Base-by-base conservation (phyloP, 2,329 filamentous ascomycete genomes). In the Alternaria sp. region DNA sequence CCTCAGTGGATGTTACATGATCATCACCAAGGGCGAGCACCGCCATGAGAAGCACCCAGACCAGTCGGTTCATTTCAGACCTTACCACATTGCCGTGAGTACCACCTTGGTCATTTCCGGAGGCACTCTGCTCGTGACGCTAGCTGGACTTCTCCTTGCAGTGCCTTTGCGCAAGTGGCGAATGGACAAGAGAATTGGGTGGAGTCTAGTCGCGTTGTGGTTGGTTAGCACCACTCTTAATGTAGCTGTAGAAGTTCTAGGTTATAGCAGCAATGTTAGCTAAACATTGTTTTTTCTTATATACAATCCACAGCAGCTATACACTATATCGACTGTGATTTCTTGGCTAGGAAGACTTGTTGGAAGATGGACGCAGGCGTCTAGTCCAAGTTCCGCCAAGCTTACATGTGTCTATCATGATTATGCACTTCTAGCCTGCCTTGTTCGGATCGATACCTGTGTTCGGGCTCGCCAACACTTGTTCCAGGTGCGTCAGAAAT, bases 1-100 rank as follows among this genome's bases (percentile, higher is more conserved):
- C n/a, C 84, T 98, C 5, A 92, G 92, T 25, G 96, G 96, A 15
- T 87, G 93, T 43, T 96, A 94, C 77, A 96, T 97, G 87, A 94
- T 92, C 60, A 85, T 96, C 15, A 86, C 87, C 58, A 86, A 88
- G 30, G 91, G 91, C 18, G 87, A 91, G 70, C 85, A 88, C 66
- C 84, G 85, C 56, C 88, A 92, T 64, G 80, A 83, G 26, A 90
- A 90, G 69, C 89, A 95, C 72, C 92, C 92, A 0, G 83, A 88
- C 18, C 82, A 84, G 62, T 86, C 88, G 5, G 80, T 91, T 60
- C 82, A 85, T 59, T 94, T 94, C 77, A 88, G 89, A 70, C 88
- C 92, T 1, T 98, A 97, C 77, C 86, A 89, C 59, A 92, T 99
- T 62, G 87, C 93, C 67, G 91, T 99, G 59, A 93, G 90, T 63